Percentiles rank a stretch among this genome's conserved stretches.
These are phyloP conservation scores for Russula abietina DNA, from an alignment of 768 basidiomycete genomes.

Conservation along the genomic window DNA sequence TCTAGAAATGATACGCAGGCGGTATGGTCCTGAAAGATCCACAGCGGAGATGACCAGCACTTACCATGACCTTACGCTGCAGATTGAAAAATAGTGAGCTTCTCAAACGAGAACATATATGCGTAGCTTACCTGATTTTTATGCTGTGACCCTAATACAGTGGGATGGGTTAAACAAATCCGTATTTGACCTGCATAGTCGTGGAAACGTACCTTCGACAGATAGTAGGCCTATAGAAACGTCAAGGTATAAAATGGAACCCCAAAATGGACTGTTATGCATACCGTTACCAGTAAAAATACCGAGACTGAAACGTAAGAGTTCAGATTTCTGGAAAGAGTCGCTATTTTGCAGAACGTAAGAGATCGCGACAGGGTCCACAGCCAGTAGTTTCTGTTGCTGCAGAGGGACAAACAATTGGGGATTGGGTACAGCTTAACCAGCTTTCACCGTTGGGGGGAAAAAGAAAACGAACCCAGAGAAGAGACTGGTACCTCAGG, in stretches of 20 bases:
- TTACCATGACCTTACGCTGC: slow-evolving; percentile 18
- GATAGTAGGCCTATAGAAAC: slow-evolving; percentile 11
- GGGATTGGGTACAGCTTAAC: background rate
- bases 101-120: background rate
- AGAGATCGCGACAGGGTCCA: slow-evolving; percentile 34
- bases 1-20: slow-evolving; percentile 4
- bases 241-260: background rate
- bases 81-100: background rate
- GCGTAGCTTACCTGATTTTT: slow-evolving; percentile 9
- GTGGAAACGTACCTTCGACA: slow-evolving; percentile 16
- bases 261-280: background rate
- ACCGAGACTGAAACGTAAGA: slow-evolving; percentile 17
- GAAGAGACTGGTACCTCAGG: background rate
- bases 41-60: background rate
- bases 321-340: slow-evolving; percentile 33
- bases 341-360: slow-evolving; percentile 33
- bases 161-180: background rate
- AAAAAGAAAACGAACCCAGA: slow-evolving; percentile 15
- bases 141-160: slow-evolving; percentile 11
- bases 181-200: background rate
- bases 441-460: no score
- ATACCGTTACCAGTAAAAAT: slow-evolving; percentile 20
- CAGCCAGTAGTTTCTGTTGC: slow-evolving; percentile 29
- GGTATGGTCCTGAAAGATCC: background rate
- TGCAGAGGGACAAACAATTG: background rate